Percentiles rank a stretch among this genome's conserved stretches.
Conservation (phyloP, 169 alveolate species). For the Pseudocohnilembus persalinus region DNA sequence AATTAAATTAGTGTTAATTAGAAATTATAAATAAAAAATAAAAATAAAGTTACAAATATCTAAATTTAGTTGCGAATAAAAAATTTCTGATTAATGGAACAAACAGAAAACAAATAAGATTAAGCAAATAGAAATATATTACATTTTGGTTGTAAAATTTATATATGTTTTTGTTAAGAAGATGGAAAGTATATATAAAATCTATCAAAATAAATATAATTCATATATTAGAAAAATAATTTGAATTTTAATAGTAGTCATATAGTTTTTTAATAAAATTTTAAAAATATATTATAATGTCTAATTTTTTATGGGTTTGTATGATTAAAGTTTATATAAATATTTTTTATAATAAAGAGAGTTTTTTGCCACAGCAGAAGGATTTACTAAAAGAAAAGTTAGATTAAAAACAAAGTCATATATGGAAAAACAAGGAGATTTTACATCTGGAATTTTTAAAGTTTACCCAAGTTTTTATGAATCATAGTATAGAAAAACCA, state of each 20-base stretch:
- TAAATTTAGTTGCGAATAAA: too few relatives aligned
- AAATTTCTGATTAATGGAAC: neutral
- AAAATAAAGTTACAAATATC: too few relatives aligned
- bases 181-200: neutral
- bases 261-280: too few relatives aligned
- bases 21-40: too few relatives aligned
- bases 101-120: neutral
- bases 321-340: too few relatives aligned
- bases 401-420: constrained; percentile 27
- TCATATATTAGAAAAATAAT: too few relatives aligned
- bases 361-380: constrained; percentile 45
- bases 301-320: too few relatives aligned
- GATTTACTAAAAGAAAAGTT: constrained; percentile 41
- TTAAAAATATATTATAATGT: too few relatives aligned
- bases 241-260: neutral
- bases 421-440: constrained; percentile 15
- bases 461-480: constrained; percentile 39
- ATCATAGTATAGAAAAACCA: constrained; percentile 30
- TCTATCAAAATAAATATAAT: too few relatives aligned
- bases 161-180: neutral
- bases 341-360: too few relatives aligned
- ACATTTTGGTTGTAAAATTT: neutral
- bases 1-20: too few relatives aligned
- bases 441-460: constrained; percentile 37
- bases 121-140: neutral